phyloP scores from a whole-genome alignment of 257 asterid species.

The Eucommia ulmoides region DNA sequence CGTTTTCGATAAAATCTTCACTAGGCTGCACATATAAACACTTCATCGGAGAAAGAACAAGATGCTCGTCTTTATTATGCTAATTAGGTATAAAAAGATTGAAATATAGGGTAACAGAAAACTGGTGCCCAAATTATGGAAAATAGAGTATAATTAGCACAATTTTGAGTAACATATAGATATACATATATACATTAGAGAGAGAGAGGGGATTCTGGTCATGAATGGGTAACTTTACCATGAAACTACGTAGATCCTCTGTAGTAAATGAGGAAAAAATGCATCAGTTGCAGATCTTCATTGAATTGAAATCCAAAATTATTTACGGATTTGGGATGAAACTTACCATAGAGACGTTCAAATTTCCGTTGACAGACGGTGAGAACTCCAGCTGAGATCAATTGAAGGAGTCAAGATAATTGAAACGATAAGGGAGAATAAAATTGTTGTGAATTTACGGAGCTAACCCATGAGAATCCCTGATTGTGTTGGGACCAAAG shows the following conservation, averaged over 20 bases:
- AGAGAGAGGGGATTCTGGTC: too few species aligned
- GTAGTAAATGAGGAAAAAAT: constrained; percentile 13
- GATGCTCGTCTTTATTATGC: not conserved
- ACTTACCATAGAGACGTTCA: constrained; percentile 65
- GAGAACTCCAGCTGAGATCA: constrained; percentile 70
- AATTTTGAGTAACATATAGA: too few species aligned
- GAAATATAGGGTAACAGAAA: too few species aligned
- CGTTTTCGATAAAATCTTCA: constrained; percentile 32
- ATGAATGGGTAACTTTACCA: too few species aligned
- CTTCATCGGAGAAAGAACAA: constrained; percentile 17
- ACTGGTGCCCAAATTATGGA: constrained; percentile 20
- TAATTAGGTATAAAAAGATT: too few species aligned
- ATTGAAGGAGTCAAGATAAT: too few species aligned
- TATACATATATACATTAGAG: too few species aligned
- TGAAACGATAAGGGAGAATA: constrained; percentile 4
- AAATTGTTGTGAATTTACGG: not conserved
- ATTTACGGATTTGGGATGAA: not conserved
- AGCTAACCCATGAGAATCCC: constrained; percentile 88
- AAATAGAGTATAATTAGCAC: not conserved
- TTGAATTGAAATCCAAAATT: not conserved
- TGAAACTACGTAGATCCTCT: constrained; percentile 83
- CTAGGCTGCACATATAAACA: constrained; percentile 38
- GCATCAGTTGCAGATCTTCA: constrained; percentile 1
- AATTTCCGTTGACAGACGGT: constrained; percentile 91
- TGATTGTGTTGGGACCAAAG: constrained; percentile 94